Conservation (phyloP, 2,329 filamentous ascomycete genomes). For the Fusarium heterosporum region DNA sequence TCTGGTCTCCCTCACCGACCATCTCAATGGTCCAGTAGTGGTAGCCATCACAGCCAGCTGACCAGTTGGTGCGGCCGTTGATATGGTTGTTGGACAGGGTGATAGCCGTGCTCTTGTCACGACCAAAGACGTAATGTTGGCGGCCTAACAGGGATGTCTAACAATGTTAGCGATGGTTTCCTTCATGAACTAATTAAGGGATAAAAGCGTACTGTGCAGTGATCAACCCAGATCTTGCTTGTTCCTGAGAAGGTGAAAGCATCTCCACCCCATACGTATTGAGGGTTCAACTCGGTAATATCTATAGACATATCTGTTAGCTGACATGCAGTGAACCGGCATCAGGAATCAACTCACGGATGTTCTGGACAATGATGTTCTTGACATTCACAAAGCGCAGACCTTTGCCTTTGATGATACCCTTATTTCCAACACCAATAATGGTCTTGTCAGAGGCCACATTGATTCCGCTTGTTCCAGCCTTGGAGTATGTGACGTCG, state of each 20-base stretch:
- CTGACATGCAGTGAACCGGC: accelerated
- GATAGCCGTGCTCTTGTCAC: conserved; percentile 48
- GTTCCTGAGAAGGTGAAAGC: conserved; percentile 28
- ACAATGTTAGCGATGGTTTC: accelerated
- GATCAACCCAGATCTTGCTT: conserved; percentile 38
- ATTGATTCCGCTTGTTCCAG: conserved; percentile 12
- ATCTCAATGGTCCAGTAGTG: conserved; percentile 57
- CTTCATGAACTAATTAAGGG: accelerated
- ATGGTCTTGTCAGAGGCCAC: conserved; percentile 57
- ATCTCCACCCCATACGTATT: conserved; percentile 40
- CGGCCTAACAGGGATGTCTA: conserved; percentile 33
- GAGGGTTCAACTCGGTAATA: conserved; percentile 32
- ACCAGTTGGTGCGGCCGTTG: conserved; percentile 57
- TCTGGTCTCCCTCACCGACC: conserved; percentile 27
- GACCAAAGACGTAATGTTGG: conserved; percentile 34
- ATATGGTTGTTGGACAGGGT: conserved; percentile 62
- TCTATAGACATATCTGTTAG: neutral
- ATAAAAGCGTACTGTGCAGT: conserved; percentile 14
- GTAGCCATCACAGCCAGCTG: conserved; percentile 57
- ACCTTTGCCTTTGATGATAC: conserved; percentile 57
- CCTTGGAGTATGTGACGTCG: conserved; percentile 22
- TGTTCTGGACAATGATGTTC: conserved; percentile 52
- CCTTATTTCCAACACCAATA: conserved; percentile 53
- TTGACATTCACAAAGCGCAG: conserved; percentile 48
- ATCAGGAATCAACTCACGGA: neutral